Percentiles rank a stretch among this genome's conserved stretches.
These are phyloP conservation scores for Blastomyces emzantsi DNA, from an alignment of 2,329 filamentous ascomycete species.

Conservation along the genomic window DNA sequence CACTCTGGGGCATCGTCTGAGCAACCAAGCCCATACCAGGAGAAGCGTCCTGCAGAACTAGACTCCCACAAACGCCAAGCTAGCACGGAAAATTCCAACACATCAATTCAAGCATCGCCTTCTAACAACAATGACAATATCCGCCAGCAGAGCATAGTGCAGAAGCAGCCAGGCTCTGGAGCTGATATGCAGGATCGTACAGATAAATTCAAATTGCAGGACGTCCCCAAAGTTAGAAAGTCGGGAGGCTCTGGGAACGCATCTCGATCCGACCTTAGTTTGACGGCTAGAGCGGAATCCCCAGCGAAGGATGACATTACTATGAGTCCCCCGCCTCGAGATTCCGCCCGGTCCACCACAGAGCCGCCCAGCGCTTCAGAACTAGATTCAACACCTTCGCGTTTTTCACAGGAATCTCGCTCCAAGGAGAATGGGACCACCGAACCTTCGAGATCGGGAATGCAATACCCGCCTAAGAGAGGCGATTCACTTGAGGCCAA, in stretches of 20 bases:
- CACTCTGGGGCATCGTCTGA: slow-evolving; percentile 31
- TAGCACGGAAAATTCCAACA: slow-evolving; percentile 14
- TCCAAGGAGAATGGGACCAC: slow-evolving; percentile 16
- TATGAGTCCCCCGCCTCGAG: slow-evolving; percentile 3
- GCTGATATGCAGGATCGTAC: slow-evolving; percentile 13
- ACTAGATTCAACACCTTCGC: background rate
- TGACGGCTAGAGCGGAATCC: slow-evolving; percentile 35
- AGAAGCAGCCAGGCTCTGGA: slow-evolving; percentile 12
- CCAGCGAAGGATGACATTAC: slow-evolving; percentile 12
- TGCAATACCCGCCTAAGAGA: slow-evolving; percentile 43
- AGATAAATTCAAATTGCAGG: slow-evolving; percentile 69
- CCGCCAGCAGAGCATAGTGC: slow-evolving; percentile 10
- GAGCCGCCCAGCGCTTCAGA: background rate
- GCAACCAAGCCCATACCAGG: slow-evolving; percentile 71
- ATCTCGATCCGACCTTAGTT: slow-evolving; percentile 18
- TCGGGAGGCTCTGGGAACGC: slow-evolving; percentile 35
- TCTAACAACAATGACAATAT: slow-evolving; percentile 17
- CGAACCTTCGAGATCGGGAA: slow-evolving; percentile 30
- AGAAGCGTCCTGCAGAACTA: slow-evolving; percentile 60
- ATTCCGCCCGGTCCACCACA: background rate
- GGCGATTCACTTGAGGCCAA: slow-evolving; percentile 52
- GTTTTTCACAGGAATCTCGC: slow-evolving; percentile 10
- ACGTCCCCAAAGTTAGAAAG: slow-evolving; percentile 61
- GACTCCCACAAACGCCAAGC: slow-evolving; percentile 26
- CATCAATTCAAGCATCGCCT: slow-evolving; percentile 19